phyloP scores from a whole-genome alignment of 306 rosid genomes.

The Cucumis sativus region DNA sequence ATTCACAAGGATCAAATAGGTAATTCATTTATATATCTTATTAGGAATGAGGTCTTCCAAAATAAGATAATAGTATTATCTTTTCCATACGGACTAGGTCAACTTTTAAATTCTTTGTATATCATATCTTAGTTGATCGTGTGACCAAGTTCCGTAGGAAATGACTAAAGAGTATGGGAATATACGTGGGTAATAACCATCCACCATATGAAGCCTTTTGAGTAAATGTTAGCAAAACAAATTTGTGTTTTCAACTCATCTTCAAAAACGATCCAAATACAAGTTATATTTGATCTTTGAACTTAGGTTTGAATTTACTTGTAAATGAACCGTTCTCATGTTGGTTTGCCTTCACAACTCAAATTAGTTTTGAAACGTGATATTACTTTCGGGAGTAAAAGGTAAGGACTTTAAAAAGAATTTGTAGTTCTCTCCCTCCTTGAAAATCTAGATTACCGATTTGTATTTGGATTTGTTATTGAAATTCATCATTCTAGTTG shows the following conservation, averaged over 20 bases:
- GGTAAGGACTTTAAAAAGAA: background rate
- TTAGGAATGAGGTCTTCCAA: no score
- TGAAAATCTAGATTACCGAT: background rate
- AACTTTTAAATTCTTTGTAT: background rate
- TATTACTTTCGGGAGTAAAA: background rate
- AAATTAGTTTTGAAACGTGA: background rate
- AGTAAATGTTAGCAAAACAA: no score
- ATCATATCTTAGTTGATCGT: no score
- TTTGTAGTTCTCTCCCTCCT: background rate
- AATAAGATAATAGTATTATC: background rate
- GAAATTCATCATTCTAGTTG: background rate
- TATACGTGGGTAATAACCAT: background rate
- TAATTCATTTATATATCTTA: no score
- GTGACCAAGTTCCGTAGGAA: background rate
- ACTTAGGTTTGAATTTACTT: background rate
- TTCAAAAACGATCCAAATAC: no score
- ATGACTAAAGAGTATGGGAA: background rate
- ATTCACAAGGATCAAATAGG: no score
- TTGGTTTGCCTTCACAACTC: background rate
- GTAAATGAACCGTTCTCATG: background rate
- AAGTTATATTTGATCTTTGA: no score
- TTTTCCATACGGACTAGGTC: background rate
- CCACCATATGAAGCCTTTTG: no score
- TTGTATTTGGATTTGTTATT: background rate
- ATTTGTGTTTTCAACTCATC: background rate